Conservation (phyloP, 164 flowering plant genomes). For the Nymphaea thermarum region DNA sequence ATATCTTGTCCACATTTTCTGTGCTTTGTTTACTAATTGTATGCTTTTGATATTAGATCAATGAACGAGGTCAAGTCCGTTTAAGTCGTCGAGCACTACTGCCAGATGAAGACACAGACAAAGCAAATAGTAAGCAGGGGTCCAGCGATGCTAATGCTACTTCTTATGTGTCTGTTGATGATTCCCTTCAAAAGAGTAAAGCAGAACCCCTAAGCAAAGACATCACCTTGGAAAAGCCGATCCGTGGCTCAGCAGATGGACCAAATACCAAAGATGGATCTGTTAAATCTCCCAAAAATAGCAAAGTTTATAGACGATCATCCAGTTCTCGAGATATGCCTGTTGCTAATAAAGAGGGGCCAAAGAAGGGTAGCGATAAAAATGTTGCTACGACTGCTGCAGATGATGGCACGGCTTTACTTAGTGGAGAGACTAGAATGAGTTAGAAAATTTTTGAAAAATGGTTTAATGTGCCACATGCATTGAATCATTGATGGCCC, state of each 20-base stretch:
- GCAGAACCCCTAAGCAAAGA: background rate
- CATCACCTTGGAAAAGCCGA: constrained; percentile 18
- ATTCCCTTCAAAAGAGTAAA: background rate
- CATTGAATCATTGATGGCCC: background rate
- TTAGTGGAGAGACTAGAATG: constrained; percentile 53
- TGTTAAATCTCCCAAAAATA: background rate
- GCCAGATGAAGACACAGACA: constrained; percentile 53
- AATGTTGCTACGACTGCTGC: constrained; percentile 16
- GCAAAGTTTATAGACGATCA: background rate
- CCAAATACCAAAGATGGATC: background rate
- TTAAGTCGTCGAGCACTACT: constrained; percentile 77
- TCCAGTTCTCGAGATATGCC: constrained; percentile 16
- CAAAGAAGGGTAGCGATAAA: constrained; percentile 35
- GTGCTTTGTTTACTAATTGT: too few relatives aligned
- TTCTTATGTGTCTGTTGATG: constrained; percentile 12
- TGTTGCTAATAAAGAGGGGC: constrained; percentile 25
- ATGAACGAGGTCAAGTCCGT: constrained; percentile 94
- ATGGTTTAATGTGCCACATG: background rate
- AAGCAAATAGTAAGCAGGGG: constrained; percentile 24
- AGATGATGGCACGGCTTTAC: constrained; percentile 30
- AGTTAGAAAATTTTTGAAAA: constrained; percentile 16
- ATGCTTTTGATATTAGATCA: constrained; percentile 32
- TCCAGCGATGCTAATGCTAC: constrained; percentile 20
- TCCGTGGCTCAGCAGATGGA: constrained; percentile 15
- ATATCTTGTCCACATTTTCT: too few relatives aligned